phyloP scores from a whole-genome alignment of 768 basidiomycete species.

The Hebeloma cylindrosporum region DNA sequence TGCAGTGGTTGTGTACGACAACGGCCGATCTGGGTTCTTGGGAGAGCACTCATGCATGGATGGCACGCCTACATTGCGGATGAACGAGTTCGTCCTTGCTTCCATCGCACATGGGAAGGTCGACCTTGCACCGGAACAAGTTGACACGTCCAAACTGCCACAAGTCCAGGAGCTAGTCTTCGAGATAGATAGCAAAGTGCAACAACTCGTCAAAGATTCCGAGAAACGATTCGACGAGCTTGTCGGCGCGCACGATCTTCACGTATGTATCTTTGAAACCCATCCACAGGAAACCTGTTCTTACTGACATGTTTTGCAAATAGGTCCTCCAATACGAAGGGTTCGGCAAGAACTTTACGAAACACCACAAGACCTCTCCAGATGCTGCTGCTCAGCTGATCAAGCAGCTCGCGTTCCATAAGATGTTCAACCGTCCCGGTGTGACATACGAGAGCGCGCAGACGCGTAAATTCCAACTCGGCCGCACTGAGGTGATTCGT shows the following conservation, averaged over 20 bases:
- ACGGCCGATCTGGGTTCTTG: slow-evolving; percentile 91
- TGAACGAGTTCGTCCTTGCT: slow-evolving; percentile 93
- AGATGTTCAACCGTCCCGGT: slow-evolving; percentile 72
- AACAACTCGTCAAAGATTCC: slow-evolving; percentile 54
- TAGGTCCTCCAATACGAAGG: slow-evolving; percentile 82
- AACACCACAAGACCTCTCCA: slow-evolving; percentile 78
- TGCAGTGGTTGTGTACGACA: slow-evolving; percentile 90
- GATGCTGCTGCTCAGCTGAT: slow-evolving; percentile 96
- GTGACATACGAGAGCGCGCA: slow-evolving; percentile 94
- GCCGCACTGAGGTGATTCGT: slow-evolving; percentile 94
- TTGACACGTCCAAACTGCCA: slow-evolving; percentile 43
- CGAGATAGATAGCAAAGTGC: slow-evolving; percentile 55
- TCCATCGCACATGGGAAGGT: slow-evolving; percentile 71
- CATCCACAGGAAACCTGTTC: background rate
- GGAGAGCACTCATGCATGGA: slow-evolving; percentile 91
- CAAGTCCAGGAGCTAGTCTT: slow-evolving; percentile 71
- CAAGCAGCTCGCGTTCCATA: slow-evolving; percentile 94
- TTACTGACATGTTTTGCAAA: background rate
- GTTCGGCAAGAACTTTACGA: slow-evolving; percentile 88
- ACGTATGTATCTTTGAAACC: slow-evolving; percentile 36
- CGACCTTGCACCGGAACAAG: slow-evolving; percentile 58
- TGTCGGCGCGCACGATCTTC: slow-evolving; percentile 76
- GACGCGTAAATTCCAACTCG: slow-evolving; percentile 87
- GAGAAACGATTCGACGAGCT: slow-evolving; percentile 72
- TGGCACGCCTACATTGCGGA: slow-evolving; percentile 89